These are phyloP conservation scores for Pisolithus microcarpus DNA, from an alignment of 768 basidiomycete species.

Conservation along the genomic window DNA sequence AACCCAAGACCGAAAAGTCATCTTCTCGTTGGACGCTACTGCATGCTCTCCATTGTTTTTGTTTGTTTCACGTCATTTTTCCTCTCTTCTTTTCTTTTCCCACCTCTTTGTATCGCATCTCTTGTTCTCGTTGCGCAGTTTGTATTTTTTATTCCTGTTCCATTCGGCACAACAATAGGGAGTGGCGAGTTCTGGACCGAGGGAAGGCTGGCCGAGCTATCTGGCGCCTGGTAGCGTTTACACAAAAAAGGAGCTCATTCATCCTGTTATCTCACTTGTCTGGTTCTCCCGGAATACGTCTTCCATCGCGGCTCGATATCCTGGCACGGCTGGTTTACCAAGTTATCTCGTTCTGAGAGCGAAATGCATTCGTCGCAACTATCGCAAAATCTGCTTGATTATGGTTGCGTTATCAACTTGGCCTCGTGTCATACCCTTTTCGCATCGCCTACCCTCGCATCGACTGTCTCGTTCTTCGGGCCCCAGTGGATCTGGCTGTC, in stretches of 20 bases:
- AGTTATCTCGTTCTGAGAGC: constrained; percentile 30
- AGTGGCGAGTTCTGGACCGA: constrained; percentile 11
- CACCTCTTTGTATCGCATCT: constrained; percentile 25
- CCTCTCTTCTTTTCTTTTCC: constrained; percentile 23
- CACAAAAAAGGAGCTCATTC: constrained; percentile 15
- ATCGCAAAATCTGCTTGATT: not conserved
- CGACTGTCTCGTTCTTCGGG: constrained; percentile 10
- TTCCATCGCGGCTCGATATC: constrained; percentile 24
- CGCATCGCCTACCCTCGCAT: constrained; percentile 16
- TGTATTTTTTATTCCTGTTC: constrained; percentile 29
- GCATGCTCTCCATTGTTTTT: constrained; percentile 14
- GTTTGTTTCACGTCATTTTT: constrained; percentile 18
- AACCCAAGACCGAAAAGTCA: constrained; percentile 13
- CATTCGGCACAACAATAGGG: constrained; percentile 19
- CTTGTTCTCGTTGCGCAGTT: constrained; percentile 24
- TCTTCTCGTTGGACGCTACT: constrained; percentile 22
- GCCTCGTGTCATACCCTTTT: constrained; percentile 36
- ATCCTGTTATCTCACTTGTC: constrained; percentile 10
- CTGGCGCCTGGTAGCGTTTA: constrained; percentile 26
- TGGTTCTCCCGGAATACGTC: not conserved
- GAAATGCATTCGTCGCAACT: not conserved
- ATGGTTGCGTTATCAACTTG: constrained; percentile 29
- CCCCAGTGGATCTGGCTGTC: constrained; percentile 21
- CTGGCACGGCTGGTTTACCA: constrained; percentile 25
- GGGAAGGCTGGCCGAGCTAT: constrained; percentile 20